Evolutionary conservation across 139 green algal genomes (phyloP), one percentile per base, ranked within the genome.

Genomic region (Chlamydomonas sphaeroides): DNA sequence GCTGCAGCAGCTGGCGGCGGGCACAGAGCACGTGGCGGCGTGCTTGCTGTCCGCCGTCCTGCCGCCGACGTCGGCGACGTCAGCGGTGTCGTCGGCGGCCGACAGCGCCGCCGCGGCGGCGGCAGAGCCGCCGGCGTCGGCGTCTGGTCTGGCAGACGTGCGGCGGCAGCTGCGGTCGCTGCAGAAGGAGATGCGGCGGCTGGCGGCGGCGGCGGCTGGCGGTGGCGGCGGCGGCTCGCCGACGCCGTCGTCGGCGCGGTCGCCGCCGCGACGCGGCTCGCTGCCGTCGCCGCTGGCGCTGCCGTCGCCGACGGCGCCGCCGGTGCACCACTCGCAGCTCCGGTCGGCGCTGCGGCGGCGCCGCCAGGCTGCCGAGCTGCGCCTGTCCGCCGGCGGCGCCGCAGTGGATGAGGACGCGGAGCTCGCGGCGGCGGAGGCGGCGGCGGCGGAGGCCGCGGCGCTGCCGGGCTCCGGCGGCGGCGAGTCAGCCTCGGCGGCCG

Each of bases 121-220:
- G 56, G 49, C 49, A 20, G 49, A 17, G 49, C 7, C 49, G 49
- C 18, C 6, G 5, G 6, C 8, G 49, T 2, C 49, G 49, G 6
- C 49, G 33, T 8, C 32, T 53, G 38, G 5, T 17, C 49, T 33
- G 14, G 10, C 38, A 7, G 74, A 65, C 23, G 59, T 82, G 33
- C n/a, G 41, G 62, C 75, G 75, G 59, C 75, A 82, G 63, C n/a
- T 82, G 61, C 75, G 75, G 32, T 5, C 62, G 75, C 45, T 82
- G 75, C 75, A 82, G 32, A 48, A 51, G 75, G 75, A 82, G 45
- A 82, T 82, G 75, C 75, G 75, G n/a, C 61, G 63, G 5, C 45
- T 82, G 62, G 42, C 45, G n/a, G 62, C 42, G 11, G 62, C 21
- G 10, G 59, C 73, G 62, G 75, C 59, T 20, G 75, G 42, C 42